Base-by-base conservation (phyloP, 306 rosid species). In the Medicago ruthenica region DNA sequence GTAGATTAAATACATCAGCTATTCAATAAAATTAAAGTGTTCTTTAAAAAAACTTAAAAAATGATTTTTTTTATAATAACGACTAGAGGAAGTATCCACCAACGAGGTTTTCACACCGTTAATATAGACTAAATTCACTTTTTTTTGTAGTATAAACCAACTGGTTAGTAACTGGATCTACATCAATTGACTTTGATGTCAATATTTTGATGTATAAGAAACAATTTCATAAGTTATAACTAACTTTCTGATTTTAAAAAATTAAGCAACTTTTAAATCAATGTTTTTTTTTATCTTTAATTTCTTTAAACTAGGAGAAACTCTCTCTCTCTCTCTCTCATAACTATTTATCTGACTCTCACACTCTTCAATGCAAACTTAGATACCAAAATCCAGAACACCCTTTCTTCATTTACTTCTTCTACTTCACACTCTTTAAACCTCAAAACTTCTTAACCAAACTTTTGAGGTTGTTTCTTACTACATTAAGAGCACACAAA, bases 271-370 rank as follows among this genome's bases (percentile, higher is more conserved):
- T 61, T 61, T 15, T 15, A 8, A 14, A 61, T 61, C 67, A 31
- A 14, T 10, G 27, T 15, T 1, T 60, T 64, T 22, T 42, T 58
- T 59, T 40, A 24, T 66, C 72, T 40, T 16, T 63, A 55, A 24
- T 77, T 83, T 75, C 88, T 84, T 85, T 86, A 85, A 82, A 84
- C 67, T 65, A 48, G 70, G 59, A 58, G 13, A 21, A 20, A 13
- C 15, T 20, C 39, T 59, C 65, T 54, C 60, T 18, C 60, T 21
- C 36, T 59, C 9, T 14, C 40, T 13, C 66, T 13, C 60, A 27
- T 18, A 31, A 3, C 42, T 61, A 36, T 61, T n/a, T 14, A 15
- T 7, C 21, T 31, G 12, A 31, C 44, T 22, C 37, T 22, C 64
- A 58, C 64, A 31, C 42, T 7, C 66, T 61, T 61, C 4, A 61